Conservation (phyloP, 164 flowering plant genomes). For the Magnolia kwangsiensis region DNA sequence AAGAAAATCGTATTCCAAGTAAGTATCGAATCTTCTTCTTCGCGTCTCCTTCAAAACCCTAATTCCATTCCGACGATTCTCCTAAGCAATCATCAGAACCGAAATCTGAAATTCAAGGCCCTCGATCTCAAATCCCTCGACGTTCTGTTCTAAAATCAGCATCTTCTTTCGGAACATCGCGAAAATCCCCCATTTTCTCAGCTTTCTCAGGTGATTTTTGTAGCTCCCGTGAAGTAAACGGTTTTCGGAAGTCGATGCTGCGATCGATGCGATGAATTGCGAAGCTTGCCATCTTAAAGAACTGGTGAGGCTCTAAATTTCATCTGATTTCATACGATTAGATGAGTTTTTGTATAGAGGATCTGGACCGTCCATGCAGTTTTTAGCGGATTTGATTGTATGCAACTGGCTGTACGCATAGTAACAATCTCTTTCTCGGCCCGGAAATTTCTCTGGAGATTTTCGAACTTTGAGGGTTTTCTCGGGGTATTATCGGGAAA, state of each 20-base stretch:
- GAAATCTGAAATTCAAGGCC: not conserved
- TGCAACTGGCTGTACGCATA: too few relatives aligned
- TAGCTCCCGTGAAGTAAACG: not conserved
- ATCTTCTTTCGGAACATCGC: not conserved
- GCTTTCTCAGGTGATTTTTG: not conserved
- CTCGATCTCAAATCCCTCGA: not conserved
- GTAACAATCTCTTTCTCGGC: too few relatives aligned
- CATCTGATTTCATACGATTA: too few relatives aligned
- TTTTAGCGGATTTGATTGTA: too few relatives aligned
- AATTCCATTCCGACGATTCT: not conserved
- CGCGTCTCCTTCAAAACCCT: not conserved
- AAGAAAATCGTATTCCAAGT: too few relatives aligned
- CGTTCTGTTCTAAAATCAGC: too few relatives aligned
- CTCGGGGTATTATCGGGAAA: too few relatives aligned
- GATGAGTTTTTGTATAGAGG: too few relatives aligned
- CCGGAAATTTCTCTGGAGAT: too few relatives aligned
- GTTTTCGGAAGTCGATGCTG: not conserved
- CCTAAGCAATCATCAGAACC: not conserved
- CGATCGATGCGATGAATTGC: conserved; percentile 57
- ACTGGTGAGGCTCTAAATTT: conserved; percentile 40
- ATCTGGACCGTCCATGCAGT: too few relatives aligned
- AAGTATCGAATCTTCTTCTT: not conserved
- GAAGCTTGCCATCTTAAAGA: conserved; percentile 91
- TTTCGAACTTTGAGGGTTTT: too few relatives aligned
- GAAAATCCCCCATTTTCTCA: not conserved